Conservation (phyloP, 2,329 filamentous ascomycete species). For the Colletotrichum orchidophilum region DNA sequence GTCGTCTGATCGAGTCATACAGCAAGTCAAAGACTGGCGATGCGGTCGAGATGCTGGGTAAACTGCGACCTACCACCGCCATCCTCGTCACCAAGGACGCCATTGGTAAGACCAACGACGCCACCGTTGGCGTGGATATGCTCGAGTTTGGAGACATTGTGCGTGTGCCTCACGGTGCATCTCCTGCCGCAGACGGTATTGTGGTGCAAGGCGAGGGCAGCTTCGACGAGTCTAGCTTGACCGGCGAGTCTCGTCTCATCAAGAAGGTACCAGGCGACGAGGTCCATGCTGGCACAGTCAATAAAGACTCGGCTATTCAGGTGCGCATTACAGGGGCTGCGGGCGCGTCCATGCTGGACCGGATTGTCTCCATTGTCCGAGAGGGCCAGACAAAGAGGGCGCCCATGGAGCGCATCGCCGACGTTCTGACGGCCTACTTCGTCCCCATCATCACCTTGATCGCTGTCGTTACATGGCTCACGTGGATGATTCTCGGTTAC, state of each 20-base stretch:
- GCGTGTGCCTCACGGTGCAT: slow-evolving; percentile 79
- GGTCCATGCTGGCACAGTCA: slow-evolving; percentile 79
- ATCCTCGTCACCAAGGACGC: slow-evolving; percentile 67
- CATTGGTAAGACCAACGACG: slow-evolving; percentile 48
- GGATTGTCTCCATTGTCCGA: slow-evolving; percentile 79
- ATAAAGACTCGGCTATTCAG: slow-evolving; percentile 71
- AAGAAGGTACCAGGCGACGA: slow-evolving; percentile 70
- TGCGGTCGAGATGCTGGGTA: slow-evolving; percentile 82
- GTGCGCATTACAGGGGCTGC: slow-evolving; percentile 71
- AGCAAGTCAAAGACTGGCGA: slow-evolving; percentile 92
- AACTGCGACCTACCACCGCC: slow-evolving; percentile 80
- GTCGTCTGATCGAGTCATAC: slow-evolving; percentile 84
- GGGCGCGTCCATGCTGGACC: slow-evolving; percentile 80
- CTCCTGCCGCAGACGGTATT: slow-evolving; percentile 84
- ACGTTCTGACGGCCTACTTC: slow-evolving; percentile 78
- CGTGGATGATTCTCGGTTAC: slow-evolving; percentile 74
- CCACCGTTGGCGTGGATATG: slow-evolving; percentile 67
- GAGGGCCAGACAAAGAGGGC: slow-evolving; percentile 81
- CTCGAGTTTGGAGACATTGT: slow-evolving; percentile 81
- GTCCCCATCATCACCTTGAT: slow-evolving; percentile 77
- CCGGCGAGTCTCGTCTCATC: slow-evolving; percentile 77
- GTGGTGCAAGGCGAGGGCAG: slow-evolving; percentile 69
- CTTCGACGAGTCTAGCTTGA: slow-evolving; percentile 93
- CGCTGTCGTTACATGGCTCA: slow-evolving; percentile 75
- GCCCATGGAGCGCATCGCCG: slow-evolving; percentile 79